These are phyloP conservation scores for Camellia lanceoleosa DNA, from an alignment of 148 eudicot genomes.

Conservation along the genomic window DNA sequence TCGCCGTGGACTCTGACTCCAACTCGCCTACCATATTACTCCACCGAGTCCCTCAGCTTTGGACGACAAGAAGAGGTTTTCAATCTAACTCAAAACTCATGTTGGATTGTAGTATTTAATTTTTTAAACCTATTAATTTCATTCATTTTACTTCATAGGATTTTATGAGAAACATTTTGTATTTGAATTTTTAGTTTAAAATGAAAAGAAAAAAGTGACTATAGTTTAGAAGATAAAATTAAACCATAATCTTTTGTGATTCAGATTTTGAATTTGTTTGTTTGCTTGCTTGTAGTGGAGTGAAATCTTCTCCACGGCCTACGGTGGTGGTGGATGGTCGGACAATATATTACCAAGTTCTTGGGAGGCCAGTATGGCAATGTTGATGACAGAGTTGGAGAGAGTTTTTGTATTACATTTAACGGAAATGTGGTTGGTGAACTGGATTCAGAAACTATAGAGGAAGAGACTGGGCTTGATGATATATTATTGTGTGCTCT, in stretches of 20 bases:
- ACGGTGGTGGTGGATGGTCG: conserved; percentile 18
- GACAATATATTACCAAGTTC: conserved; percentile 32
- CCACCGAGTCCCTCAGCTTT: too few species aligned
- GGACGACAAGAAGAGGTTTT: too few species aligned
- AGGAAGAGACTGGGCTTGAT: conserved; percentile 32
- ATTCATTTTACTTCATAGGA: too few species aligned
- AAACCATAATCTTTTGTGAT: background rate
- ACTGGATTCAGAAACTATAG: conserved; percentile 29
- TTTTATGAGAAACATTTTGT: too few species aligned
- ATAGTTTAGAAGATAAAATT: too few species aligned
- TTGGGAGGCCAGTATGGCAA: conserved; percentile 37
- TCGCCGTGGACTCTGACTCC: too few species aligned
- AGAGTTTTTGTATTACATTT: conserved; percentile 31
- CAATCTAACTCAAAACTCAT: too few species aligned
- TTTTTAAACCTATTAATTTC: too few species aligned
- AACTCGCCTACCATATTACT: too few species aligned
- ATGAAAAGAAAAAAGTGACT: too few species aligned
- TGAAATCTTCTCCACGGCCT: conserved; percentile 18
- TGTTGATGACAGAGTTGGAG: conserved; percentile 31
- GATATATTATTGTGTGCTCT: conserved; percentile 31
- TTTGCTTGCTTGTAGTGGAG: conserved; percentile 8
- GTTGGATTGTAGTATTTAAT: too few species aligned
- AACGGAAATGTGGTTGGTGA: conserved; percentile 33
- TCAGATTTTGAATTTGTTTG: conserved; percentile 7
- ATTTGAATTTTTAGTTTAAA: too few species aligned